Evolutionary conservation across 306 rosid genomes (phyloP).

Genomic region (Prunus salicina): DNA sequence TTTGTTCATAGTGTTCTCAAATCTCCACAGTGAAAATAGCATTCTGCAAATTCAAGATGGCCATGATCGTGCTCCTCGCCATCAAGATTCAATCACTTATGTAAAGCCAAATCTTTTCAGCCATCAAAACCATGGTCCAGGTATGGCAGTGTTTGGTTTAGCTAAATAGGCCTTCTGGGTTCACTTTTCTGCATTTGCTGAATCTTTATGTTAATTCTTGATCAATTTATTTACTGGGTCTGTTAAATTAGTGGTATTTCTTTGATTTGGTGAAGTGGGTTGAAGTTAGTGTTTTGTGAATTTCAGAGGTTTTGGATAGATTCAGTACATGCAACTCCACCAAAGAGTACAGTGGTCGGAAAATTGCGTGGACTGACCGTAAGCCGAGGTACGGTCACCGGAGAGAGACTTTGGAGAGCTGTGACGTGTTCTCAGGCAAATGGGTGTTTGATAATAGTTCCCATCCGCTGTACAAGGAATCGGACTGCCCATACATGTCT

Average conservation of each 20-base stretch:
- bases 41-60: conserved; percentile 57
- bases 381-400: conserved; percentile 22
- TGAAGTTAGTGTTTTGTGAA: conserved; percentile 26
- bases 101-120: conserved; percentile 70
- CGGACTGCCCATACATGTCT: conserved; percentile 89
- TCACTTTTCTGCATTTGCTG: neutral
- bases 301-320: conserved; percentile 76
- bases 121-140: conserved; percentile 35
- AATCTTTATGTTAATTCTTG: neutral
- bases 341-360: conserved; percentile 64
- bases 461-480: conserved; percentile 70
- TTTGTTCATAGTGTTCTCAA: conserved; percentile 52
- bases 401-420: conserved; percentile 46
- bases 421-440: conserved; percentile 80
- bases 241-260: conserved; percentile 11
- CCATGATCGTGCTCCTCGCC: conserved; percentile 44
- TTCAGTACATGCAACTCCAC: conserved; percentile 87
- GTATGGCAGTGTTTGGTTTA: conserved; percentile 30
- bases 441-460: conserved; percentile 86
- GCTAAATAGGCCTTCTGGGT: conserved; percentile 7
- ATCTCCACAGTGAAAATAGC: conserved; percentile 60
- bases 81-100: conserved; percentile 44
- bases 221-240: conserved; percentile 7
- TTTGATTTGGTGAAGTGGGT: conserved; percentile 27
- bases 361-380: conserved; percentile 44